phyloP scores from a whole-genome alignment of 495 filamentous ascomycete species.

The Lasiosphaeris hirsuta region DNA sequence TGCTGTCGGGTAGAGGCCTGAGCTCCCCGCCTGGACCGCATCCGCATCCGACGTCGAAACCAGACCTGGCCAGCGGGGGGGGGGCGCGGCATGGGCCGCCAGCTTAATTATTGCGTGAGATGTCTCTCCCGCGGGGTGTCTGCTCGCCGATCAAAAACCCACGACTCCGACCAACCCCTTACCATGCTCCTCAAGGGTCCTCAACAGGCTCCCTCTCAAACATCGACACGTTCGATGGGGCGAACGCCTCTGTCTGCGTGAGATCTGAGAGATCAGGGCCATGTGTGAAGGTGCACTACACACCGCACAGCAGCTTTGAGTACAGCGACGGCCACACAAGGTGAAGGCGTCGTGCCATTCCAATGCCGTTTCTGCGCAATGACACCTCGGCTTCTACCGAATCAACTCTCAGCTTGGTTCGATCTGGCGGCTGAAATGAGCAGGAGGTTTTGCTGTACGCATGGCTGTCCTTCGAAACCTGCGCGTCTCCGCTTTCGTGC shows the following conservation, averaged over 20 bases:
- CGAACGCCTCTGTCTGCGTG: background rate
- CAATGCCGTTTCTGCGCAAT: slow-evolving; percentile 3
- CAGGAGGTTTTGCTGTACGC: slow-evolving; percentile 3
- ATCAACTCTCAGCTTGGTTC: slow-evolving; percentile 18
- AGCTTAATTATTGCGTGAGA: too few relatives aligned
- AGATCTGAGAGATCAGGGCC: background rate
- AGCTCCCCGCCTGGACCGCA: too few relatives aligned
- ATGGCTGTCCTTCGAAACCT: slow-evolving; percentile 15
- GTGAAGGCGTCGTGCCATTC: background rate
- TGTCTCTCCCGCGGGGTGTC: too few relatives aligned
- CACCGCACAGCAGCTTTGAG: background rate
- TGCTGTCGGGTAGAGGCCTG: too few relatives aligned
- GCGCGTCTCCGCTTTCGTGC: slow-evolving; percentile 17
- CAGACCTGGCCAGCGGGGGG: too few relatives aligned
- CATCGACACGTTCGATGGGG: too few relatives aligned
- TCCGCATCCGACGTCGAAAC: too few relatives aligned
- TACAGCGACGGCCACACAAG: background rate
- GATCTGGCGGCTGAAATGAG: slow-evolving; percentile 27
- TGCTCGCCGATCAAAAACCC: too few relatives aligned
- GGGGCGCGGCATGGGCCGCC: too few relatives aligned
- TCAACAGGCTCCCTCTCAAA: too few relatives aligned
- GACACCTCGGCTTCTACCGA: slow-evolving; percentile 28
- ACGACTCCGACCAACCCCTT: too few relatives aligned
- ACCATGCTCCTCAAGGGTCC: too few relatives aligned
- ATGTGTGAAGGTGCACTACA: background rate